A percentile compares a stretch with the other conserved stretches of the same genome.
These are phyloP conservation scores for Serendipita vermifera DNA, from an alignment of 768 basidiomycete species.

Conservation along the genomic window DNA sequence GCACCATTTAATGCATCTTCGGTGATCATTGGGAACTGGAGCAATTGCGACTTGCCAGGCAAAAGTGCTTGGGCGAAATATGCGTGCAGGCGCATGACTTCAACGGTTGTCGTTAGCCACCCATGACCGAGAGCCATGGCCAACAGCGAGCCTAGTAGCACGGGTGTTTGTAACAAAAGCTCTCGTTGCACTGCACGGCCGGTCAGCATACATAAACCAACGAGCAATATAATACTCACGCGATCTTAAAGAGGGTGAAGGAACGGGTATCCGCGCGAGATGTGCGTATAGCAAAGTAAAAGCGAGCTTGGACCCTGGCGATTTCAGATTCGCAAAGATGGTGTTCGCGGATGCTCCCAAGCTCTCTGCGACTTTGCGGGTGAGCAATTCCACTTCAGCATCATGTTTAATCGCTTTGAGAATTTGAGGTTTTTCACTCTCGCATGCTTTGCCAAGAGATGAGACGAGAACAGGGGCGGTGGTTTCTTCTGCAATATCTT, in stretches of 20 bases:
- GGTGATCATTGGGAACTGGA: conserved; percentile 65
- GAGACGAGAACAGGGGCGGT: conserved; percentile 58
- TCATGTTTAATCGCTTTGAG: conserved; percentile 32
- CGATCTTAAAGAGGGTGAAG: conserved; percentile 40
- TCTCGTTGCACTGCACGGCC: conserved; percentile 50
- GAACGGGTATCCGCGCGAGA: conserved; percentile 51
- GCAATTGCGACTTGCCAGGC: conserved; percentile 32
- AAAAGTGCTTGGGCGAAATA: conserved; percentile 73
- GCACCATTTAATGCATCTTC: conserved; percentile 24
- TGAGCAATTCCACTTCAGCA: conserved; percentile 34
- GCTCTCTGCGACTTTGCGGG: conserved; percentile 19
- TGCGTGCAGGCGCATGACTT: conserved; percentile 70
- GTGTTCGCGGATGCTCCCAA: conserved; percentile 46
- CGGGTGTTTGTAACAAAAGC: conserved; percentile 58
- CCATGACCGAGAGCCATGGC: conserved; percentile 73
- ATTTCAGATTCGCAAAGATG: conserved; percentile 14
- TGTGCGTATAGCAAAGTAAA: conserved; percentile 75
- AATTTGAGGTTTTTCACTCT: conserved; percentile 36
- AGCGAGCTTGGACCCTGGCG: conserved; percentile 33
- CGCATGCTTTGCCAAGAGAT: conserved; percentile 52
- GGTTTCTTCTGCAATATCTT: conserved; percentile 66
- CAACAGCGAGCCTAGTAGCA: conserved; percentile 65
- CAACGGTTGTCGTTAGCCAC: conserved; percentile 73
- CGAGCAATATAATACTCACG: conserved; percentile 34
- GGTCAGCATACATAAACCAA: conserved; percentile 9